phyloP scores from a whole-genome alignment of 345 rosid species.

The Gossypium bickii region DNA sequence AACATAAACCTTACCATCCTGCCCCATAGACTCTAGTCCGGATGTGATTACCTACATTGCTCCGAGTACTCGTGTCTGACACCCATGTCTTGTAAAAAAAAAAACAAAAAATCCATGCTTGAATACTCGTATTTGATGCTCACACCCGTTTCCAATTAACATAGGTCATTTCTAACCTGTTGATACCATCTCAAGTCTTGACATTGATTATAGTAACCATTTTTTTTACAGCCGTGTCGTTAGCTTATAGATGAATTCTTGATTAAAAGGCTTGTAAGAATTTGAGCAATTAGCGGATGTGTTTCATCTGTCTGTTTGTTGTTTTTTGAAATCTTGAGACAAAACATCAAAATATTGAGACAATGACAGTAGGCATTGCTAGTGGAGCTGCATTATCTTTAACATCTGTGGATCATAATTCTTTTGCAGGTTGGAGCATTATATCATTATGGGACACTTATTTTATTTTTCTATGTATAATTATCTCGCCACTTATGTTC shows the following conservation, averaged over 20 bases:
- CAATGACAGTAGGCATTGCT: neutral
- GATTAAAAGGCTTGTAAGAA: neutral
- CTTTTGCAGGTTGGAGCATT: neutral
- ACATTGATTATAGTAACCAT: conserved; percentile 8
- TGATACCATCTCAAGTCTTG: neutral
- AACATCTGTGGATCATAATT: too few species aligned
- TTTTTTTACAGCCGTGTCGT: neutral
- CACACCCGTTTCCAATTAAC: neutral
- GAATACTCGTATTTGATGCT: neutral
- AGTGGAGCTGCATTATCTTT: too few species aligned
- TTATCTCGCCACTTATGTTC: conserved; percentile 14
- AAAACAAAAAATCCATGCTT: neutral
- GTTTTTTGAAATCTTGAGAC: neutral
- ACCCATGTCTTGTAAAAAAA: neutral
- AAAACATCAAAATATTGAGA: neutral
- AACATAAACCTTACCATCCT: conserved; percentile 11
- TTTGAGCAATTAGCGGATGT: neutral
- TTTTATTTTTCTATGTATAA: neutral
- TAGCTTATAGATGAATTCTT: neutral
- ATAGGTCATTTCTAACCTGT: neutral
- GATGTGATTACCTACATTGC: neutral
- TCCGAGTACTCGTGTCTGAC: neutral
- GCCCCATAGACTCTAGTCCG: conserved; percentile 17
- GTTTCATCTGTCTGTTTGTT: neutral
- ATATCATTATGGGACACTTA: neutral